Evolutionary conservation across 441 rosid genomes (phyloP).

Genomic region (Bocquillonia castaneifolia): DNA sequence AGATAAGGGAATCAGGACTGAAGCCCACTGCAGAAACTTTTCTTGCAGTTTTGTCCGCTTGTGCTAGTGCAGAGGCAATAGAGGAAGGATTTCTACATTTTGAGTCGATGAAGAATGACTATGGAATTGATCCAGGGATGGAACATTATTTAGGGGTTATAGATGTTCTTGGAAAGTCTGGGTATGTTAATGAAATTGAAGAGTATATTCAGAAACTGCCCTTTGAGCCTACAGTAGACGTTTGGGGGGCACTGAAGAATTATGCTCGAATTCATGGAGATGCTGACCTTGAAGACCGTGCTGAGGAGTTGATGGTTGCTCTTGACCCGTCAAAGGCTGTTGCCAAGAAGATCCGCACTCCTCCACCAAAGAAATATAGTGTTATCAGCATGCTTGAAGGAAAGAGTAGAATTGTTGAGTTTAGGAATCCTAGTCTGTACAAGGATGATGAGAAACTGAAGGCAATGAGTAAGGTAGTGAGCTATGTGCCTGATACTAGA

Average conservation of each 20-base stretch:
- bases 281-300: constrained; percentile 66
- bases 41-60: constrained; percentile 55
- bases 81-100: constrained; percentile 82
- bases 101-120: constrained; percentile 58
- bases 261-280: constrained; percentile 68
- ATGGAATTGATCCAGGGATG: constrained; percentile 46
- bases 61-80: constrained; percentile 70
- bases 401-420: constrained; percentile 56
- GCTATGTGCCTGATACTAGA: constrained; percentile 74
- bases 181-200: constrained; percentile 59
- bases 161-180: constrained; percentile 76
- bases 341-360: constrained; percentile 39
- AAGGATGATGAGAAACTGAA: constrained; percentile 68
- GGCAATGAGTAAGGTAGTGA: constrained; percentile 35
- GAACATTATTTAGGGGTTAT: constrained; percentile 65
- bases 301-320: constrained; percentile 56
- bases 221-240: constrained; percentile 52
- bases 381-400: constrained; percentile 65
- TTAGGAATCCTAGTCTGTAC: constrained; percentile 54
- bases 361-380: constrained; percentile 18
- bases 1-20: constrained; percentile 56
- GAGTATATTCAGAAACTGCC: constrained; percentile 57
- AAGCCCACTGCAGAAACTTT: constrained; percentile 70
- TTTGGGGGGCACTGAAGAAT: constrained; percentile 64
- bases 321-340: constrained; percentile 59